Percentiles rank a stretch among this genome's conserved stretches.
Evolutionary conservation across 768 basidiomycete genomes (phyloP).

Genomic region (Leccinum disarticulatum): DNA sequence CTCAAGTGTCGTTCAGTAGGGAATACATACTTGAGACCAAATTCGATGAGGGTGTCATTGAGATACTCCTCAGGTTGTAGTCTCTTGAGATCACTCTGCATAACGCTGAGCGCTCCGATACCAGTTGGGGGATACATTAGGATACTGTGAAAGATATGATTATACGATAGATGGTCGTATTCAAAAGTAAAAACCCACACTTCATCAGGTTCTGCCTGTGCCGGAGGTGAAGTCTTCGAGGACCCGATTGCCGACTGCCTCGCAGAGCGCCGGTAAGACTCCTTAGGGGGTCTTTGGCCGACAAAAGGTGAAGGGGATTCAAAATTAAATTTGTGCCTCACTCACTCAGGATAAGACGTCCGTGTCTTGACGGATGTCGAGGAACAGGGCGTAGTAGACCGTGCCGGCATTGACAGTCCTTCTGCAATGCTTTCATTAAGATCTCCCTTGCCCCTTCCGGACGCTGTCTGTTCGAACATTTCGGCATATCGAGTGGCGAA

Average conservation of each 20-base stretch:
- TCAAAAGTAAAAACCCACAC: conserved; percentile 40
- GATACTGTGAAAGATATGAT: conserved; percentile 46
- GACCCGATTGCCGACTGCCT: conserved; percentile 33
- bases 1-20: not conserved
- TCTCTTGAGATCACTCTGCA: conserved; percentile 71
- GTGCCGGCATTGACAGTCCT: not conserved
- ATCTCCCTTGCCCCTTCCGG: conserved; percentile 2
- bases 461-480: conserved; percentile 18
- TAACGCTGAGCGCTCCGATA: conserved; percentile 79
- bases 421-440: not conserved
- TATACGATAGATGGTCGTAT: conserved; percentile 4
- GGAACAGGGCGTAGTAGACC: conserved; percentile 21
- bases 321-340: conserved; percentile 9
- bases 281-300: conserved; percentile 13
- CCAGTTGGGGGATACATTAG: conserved; percentile 71
- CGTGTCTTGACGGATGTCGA: conserved; percentile 17
- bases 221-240: conserved; percentile 11
- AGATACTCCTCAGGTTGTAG: conserved; percentile 81
- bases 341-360: conserved; percentile 11
- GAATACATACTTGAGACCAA: conserved; percentile 79
- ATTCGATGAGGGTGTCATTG: conserved; percentile 96
- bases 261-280: conserved; percentile 35
- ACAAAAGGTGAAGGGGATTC: conserved; percentile 1
- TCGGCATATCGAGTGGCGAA: not conserved
- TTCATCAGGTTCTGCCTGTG: conserved; percentile 56